These are phyloP conservation scores for Saccharomyces hybrid DNA, from an alignment of 1,139 yeast genomes.

Conservation along the genomic window DNA sequence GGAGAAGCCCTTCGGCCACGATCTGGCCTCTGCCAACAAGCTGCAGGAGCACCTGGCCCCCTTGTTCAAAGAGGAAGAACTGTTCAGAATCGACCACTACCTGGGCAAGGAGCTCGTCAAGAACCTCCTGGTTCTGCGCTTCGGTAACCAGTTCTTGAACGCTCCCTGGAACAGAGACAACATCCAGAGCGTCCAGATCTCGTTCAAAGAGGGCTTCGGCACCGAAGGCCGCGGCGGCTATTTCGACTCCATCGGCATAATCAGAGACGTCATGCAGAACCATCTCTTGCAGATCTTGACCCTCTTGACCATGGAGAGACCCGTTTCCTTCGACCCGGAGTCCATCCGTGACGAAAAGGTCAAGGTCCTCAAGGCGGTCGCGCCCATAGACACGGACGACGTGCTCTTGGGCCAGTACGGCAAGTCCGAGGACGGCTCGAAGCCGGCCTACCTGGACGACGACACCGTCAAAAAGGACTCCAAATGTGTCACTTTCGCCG, in stretches of 20 bases:
- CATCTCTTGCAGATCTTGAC: conserved; percentile 91
- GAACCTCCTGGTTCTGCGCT: conserved; percentile 78
- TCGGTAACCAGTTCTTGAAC: conserved; percentile 77
- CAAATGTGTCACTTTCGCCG: conserved; percentile 88
- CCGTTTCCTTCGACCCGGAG: conserved; percentile 82
- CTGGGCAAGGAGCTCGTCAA: conserved; percentile 97
- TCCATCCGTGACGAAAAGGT: conserved; percentile 95
- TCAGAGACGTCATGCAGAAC: conserved; percentile 97
- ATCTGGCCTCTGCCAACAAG: conserved; percentile 66
- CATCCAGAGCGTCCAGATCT: conserved; percentile 72
- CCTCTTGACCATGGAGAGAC: conserved; percentile 90
- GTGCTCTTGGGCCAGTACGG: conserved; percentile 82
- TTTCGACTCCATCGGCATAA: conserved; percentile 89
- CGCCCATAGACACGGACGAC: conserved; percentile 57
- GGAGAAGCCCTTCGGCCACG: conserved; percentile 97
- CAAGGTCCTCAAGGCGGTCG: conserved; percentile 76
- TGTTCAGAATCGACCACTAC: conserved; percentile 93
- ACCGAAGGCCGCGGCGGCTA: conserved; percentile 99
- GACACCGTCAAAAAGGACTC: conserved; percentile 78
- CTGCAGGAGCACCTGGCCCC: conserved; percentile 76
- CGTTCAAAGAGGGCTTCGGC: conserved; percentile 94
- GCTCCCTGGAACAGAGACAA: conserved; percentile 82
- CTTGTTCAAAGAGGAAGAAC: conserved; percentile 80
- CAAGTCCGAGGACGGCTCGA: conserved; percentile 73
- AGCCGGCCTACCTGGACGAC: conserved; percentile 90